Conservation (phyloP, 2,329 filamentous ascomycete species). For the Botryotinia convoluta region DNA sequence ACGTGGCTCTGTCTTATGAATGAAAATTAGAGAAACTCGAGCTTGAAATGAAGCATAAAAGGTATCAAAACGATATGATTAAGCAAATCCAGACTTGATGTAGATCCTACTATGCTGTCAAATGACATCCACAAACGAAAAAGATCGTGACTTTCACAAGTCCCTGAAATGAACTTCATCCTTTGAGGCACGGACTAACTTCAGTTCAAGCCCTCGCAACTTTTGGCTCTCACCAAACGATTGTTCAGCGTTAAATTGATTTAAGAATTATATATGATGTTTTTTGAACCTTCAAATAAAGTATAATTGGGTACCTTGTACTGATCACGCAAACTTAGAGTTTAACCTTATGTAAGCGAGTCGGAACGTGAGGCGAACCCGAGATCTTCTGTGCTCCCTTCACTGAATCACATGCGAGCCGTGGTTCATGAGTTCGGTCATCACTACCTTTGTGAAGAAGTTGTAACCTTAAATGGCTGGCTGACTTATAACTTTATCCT, state of each 20-base stretch:
- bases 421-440: not conserved
- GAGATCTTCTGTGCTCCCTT: not conserved
- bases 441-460: too few relatives aligned
- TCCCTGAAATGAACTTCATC: not conserved
- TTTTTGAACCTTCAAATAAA: not conserved
- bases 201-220: not conserved
- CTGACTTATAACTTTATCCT: not conserved
- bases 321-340: not conserved
- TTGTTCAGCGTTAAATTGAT: not conserved
- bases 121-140: not conserved
- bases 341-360: not conserved
- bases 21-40: not conserved
- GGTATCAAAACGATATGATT: too few relatives aligned
- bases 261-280: not conserved
- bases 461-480: not conserved
- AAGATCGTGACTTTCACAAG: not conserved
- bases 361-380: not conserved
- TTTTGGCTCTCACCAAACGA: not conserved
- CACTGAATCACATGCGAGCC: slow-evolving; percentile 3
- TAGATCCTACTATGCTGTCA: not conserved
- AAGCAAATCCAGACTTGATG: not conserved
- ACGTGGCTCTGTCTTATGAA: not conserved
- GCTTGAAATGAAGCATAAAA: not conserved
- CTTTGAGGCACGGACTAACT: not conserved
- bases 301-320: not conserved